Conservation (phyloP, 2,329 filamentous ascomycete species). For the Xylariaceae sp. region DNA sequence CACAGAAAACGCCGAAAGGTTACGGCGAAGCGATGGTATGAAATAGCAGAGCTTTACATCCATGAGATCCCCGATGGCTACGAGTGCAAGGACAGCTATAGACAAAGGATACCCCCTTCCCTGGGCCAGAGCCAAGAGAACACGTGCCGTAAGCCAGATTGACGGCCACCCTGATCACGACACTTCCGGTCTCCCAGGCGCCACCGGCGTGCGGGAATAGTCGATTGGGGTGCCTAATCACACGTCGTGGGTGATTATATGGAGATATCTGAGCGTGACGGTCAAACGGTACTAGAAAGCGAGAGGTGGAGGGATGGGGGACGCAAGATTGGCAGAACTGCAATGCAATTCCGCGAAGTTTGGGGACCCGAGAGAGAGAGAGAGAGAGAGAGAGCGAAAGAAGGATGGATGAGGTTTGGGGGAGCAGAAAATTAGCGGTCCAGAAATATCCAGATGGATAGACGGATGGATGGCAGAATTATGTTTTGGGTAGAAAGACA, state of each 20-base stretch:
- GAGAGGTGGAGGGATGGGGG: conserved; percentile 13
- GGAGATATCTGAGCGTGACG: conserved; percentile 7
- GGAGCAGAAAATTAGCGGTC: conserved; percentile 12
- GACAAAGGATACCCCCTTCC: conserved; percentile 17
- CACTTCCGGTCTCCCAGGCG: conserved; percentile 21
- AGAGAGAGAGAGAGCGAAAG: not conserved
- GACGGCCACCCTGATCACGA: conserved; percentile 22
- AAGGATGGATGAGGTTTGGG: not conserved
- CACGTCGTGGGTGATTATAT: conserved; percentile 18
- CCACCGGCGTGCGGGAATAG: conserved; percentile 20
- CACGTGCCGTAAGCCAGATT: conserved; percentile 22
- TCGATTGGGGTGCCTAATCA: conserved; percentile 18
- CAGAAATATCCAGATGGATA: conserved; percentile 7
- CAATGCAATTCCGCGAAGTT: not conserved
- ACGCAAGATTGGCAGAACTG: conserved; percentile 1
- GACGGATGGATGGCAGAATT: conserved; percentile 17
- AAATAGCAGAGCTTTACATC: conserved; percentile 25
- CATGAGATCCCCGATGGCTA: conserved; percentile 25
- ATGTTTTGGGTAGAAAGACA: conserved; percentile 3
- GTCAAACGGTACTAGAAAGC: conserved; percentile 11
- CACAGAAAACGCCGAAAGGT: conserved; percentile 30
- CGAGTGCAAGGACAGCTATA: conserved; percentile 23
- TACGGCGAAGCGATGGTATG: conserved; percentile 25
- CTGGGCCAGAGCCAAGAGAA: conserved; percentile 21
- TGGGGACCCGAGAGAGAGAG: not conserved